Evolutionary conservation across 306 rosid genomes (phyloP).

Genomic region (Datisca glomerata): DNA sequence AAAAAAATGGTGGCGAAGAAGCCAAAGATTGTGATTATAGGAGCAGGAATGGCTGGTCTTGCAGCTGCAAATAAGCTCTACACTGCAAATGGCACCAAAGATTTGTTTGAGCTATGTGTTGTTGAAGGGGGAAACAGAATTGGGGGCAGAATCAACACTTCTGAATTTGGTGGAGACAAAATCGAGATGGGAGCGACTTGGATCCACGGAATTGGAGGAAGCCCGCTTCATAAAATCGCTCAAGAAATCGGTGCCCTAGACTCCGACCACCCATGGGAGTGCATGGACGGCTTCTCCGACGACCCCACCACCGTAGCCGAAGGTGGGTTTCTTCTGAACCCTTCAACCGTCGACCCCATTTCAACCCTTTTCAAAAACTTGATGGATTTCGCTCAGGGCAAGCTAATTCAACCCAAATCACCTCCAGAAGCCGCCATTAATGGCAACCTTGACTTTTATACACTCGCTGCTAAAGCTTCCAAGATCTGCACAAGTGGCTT

Average conservation of each 20-base stretch:
- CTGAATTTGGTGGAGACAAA: conserved; percentile 79
- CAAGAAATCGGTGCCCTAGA: conserved; percentile 47
- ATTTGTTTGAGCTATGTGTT: conserved; percentile 58
- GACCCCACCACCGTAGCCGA: conserved; percentile 60
- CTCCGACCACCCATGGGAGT: conserved; percentile 91
- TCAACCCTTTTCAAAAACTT: conserved; percentile 51
- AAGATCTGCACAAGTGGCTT: conserved; percentile 7
- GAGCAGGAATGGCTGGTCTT: conserved; percentile 98
- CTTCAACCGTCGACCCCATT: conserved; percentile 46
- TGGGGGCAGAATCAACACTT: conserved; percentile 90
- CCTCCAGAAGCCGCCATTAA: conserved; percentile 13
- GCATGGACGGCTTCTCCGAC: conserved; percentile 65
- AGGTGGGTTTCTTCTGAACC: conserved; percentile 47
- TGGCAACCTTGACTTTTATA: conserved; percentile 10
- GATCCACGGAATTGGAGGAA: conserved; percentile 94
- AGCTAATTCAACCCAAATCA: conserved; percentile 15
- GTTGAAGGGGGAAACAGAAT: conserved; percentile 84
- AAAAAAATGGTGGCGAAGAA: conserved; percentile 63
- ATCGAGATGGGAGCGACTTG: conserved; percentile 99
- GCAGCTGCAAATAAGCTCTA: conserved; percentile 86
- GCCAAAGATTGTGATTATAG: conserved; percentile 73
- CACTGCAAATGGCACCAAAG: conserved; percentile 34
- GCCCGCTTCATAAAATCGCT: conserved; percentile 80
- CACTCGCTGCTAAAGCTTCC: conserved; percentile 27
- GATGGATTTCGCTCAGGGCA: conserved; percentile 63